Percentiles rank a stretch among this genome's conserved stretches.
phyloP scores from a whole-genome alignment of 2,329 filamentous ascomycete species.

The Aureobasidium namibiae region DNA sequence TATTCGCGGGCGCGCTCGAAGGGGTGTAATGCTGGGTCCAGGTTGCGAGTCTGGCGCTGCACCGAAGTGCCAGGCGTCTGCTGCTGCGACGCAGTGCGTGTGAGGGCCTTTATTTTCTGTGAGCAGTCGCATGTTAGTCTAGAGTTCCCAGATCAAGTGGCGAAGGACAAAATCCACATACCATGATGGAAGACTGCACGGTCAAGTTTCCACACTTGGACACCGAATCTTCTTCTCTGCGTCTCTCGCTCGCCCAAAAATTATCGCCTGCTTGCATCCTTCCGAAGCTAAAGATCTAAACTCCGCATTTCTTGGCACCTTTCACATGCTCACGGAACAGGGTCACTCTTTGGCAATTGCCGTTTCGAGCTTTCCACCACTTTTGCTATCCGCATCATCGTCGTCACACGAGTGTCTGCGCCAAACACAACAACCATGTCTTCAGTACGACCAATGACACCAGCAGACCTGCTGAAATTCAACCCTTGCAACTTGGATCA shows the following conservation, averaged over 20 bases:
- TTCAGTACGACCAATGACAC: conserved; percentile 75
- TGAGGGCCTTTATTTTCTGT: conserved; percentile 58
- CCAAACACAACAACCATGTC: conserved; percentile 53
- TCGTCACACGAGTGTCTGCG: no score
- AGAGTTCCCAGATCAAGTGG: background rate
- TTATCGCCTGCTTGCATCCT: no score
- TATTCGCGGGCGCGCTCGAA: conserved; percentile 88
- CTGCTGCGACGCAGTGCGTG: conserved; percentile 54
- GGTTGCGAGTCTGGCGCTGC: conserved; percentile 57
- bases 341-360: background rate
- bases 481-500: conserved; percentile 94
- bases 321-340: conserved; percentile 2
- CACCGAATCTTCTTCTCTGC: no score
- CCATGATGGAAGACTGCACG: no score
- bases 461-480: conserved; percentile 77
- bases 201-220: no score
- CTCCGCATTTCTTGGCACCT: conserved; percentile 2
- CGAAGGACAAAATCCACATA: background rate
- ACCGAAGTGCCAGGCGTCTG: conserved; percentile 61
- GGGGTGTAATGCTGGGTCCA: conserved; percentile 79
- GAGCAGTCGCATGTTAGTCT: background rate
- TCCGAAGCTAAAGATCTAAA: no score
- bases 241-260: no score
- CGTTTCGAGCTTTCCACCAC: no score
- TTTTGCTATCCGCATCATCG: no score